Percentiles rank a stretch among this genome's conserved stretches.
These are phyloP conservation scores for Candida saitoana DNA, from an alignment of 805 yeast species.

Conservation along the genomic window DNA sequence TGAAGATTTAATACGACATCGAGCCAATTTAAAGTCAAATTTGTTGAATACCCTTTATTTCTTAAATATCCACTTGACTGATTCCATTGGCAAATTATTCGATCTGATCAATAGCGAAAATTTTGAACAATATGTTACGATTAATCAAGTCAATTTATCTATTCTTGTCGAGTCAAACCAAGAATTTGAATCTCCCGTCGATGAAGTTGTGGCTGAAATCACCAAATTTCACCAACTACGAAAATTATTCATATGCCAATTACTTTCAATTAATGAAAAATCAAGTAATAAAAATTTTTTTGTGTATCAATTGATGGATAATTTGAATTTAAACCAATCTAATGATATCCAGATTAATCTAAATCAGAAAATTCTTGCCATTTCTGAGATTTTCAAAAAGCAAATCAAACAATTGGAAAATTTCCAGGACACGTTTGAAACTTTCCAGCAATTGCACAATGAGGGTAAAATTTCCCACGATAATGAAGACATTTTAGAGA, in stretches of 20 bases:
- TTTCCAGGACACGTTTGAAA: conserved; percentile 23
- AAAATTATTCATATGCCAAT: conserved; percentile 35
- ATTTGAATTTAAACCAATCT: conserved; percentile 9
- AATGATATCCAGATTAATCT: not conserved
- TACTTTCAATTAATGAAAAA: conserved; percentile 32
- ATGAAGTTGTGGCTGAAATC: conserved; percentile 9
- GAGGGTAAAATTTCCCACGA: conserved; percentile 7
- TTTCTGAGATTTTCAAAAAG: conserved; percentile 17
- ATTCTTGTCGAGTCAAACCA: conserved; percentile 9
- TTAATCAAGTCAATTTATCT: conserved; percentile 29
- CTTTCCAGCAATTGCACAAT: conserved; percentile 15
- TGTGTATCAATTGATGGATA: conserved; percentile 24
- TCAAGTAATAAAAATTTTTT: conserved; percentile 26
- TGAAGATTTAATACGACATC: conserved; percentile 3
- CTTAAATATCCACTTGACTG: conserved; percentile 24
- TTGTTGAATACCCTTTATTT: conserved; percentile 25
- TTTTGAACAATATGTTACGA: conserved; percentile 36
- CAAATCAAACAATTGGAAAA: conserved; percentile 21
- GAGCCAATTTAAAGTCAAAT: conserved; percentile 11
- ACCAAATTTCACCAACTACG: conserved; percentile 33
- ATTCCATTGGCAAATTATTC: conserved; percentile 25
- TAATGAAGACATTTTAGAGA: conserved; percentile 15
- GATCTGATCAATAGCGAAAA: conserved; percentile 34
- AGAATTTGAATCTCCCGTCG: conserved; percentile 7
- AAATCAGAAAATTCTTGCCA: conserved; percentile 4